Evolutionary conservation across 495 filamentous ascomycete genomes (phyloP), one percentile per base, ranked within the genome.

Genomic region (Poronia punctata): DNA sequence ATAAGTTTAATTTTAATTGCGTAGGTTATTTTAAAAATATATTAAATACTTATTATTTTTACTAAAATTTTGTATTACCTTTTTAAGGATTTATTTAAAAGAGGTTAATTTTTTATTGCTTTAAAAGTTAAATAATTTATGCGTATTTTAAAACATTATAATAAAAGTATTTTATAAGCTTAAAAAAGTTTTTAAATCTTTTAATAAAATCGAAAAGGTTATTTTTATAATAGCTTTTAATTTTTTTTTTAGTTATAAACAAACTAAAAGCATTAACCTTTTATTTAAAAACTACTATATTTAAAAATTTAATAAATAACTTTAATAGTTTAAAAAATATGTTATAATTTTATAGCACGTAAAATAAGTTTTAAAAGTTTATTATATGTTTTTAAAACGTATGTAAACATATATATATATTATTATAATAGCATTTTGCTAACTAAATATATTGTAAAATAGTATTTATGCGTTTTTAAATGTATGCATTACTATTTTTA

Each of bases 381-480:
- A 14, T 34, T 23, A 30, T 38, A 39, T 39, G 27, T 10, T 39
- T 25, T 23, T 9, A 16, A 18, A 38, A 38, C 8, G 21, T 17
- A 7, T 15, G 14, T 11, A 29, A 38, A 5, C 5, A 3, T 8
- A 27, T 32, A 24, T 16, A 23, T 27, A 35, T 36, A 44, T 44
- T 36, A 44, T 36, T 35, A 29, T 21, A 44, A 34, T 36, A 36
- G 15, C 23, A 38, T 12, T 38, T 38, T 15, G 12, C 7, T 24
- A 22, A 18, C 5, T 14, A 5, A 27, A 26, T 36, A 10, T 24
- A 9, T 21, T 37, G 27, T 16, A 44, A 35, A 11, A 29, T 12
- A 22, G 25, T 26, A 44, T 36, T 21, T 35, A 35, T 35, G 38
- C 38, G 38, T 1, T 23, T 12, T 38, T 29, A 38, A 31, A 45